Evolutionary conservation across 305 asterid genomes (phyloP).

Genomic region (Fraxinus xanthoxyloides): DNA sequence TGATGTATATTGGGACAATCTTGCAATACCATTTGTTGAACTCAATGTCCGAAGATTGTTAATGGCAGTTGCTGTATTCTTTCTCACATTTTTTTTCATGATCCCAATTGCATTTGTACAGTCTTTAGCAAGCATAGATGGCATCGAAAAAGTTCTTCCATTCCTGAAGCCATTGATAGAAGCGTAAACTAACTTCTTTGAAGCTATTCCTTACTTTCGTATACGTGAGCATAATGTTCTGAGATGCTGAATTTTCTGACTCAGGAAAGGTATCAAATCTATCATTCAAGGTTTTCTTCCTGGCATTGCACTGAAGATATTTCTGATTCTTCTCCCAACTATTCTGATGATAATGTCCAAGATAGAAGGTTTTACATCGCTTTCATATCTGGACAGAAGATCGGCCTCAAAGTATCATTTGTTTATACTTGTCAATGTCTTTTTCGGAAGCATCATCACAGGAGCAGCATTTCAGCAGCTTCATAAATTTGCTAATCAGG

Average conservation of each 20-base stretch:
- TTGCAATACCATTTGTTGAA: slow-evolving; percentile 82
- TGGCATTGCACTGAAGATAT: slow-evolving; percentile 83
- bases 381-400: slow-evolving; percentile 76
- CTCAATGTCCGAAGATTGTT: slow-evolving; percentile 64
- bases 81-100: slow-evolving; percentile 88
- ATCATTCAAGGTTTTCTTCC: slow-evolving; percentile 96
- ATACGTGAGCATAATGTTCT: background rate
- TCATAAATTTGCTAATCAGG: slow-evolving; percentile 55
- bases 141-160: slow-evolving; percentile 72
- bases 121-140: slow-evolving; percentile 81
- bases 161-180: slow-evolving; percentile 68
- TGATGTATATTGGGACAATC: slow-evolving; percentile 88
- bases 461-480: slow-evolving; percentile 99
- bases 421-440: slow-evolving; percentile 79
- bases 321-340: slow-evolving; percentile 66
- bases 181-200: slow-evolving; percentile 44
- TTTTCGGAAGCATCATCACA: slow-evolving; percentile 80
- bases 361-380: slow-evolving; percentile 73
- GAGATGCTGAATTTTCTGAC: slow-evolving; percentile 17
- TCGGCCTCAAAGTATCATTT: slow-evolving; percentile 82
- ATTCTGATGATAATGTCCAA: slow-evolving; percentile 81
- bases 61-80: slow-evolving; percentile 73
- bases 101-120: slow-evolving; percentile 92
- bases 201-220: slow-evolving; percentile 3
- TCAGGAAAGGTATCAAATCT: slow-evolving; percentile 62